A percentile compares a stretch with the other conserved stretches of the same genome.
Conservation (phyloP, 805 yeast species). For the Wickerhamomyces pijperi region DNA sequence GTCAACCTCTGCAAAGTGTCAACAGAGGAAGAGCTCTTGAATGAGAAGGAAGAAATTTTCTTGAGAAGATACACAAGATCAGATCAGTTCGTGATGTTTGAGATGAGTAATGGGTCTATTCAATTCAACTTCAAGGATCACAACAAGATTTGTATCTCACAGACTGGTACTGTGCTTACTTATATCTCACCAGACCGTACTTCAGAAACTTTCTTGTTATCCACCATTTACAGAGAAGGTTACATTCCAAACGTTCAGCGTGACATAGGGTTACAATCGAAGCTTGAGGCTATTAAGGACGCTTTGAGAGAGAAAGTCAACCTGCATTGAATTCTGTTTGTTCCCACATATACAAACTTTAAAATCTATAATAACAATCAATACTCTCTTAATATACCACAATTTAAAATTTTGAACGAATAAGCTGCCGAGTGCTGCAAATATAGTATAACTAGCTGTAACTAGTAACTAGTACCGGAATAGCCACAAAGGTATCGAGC, state of each 20-base stretch:
- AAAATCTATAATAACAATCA: no score
- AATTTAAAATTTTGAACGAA: no score
- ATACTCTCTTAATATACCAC: no score
- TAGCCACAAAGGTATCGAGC: no score
- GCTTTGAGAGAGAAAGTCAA: slow-evolving; percentile 36
- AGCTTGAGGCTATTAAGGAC: slow-evolving; percentile 48
- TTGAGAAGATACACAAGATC: slow-evolving; percentile 76
- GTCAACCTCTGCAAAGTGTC: slow-evolving; percentile 78
- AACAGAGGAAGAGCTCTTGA: slow-evolving; percentile 36
- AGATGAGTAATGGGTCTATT: slow-evolving; percentile 81
- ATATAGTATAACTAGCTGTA: no score
- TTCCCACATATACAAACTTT: no score
- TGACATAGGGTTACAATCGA: slow-evolving; percentile 32
- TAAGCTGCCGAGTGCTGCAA: no score
- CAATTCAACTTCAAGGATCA: slow-evolving; percentile 96
- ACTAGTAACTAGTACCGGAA: no score
- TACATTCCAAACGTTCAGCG: slow-evolving; percentile 34
- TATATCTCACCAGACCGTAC: slow-evolving; percentile 72
- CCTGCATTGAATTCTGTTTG: slow-evolving; percentile 1
- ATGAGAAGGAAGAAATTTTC: slow-evolving; percentile 55
- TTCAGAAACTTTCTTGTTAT: slow-evolving; percentile 53
- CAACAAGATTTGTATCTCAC: slow-evolving; percentile 73
- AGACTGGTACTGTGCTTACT: slow-evolving; percentile 64
- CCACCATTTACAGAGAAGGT: slow-evolving; percentile 35
- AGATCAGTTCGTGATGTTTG: slow-evolving; percentile 79